Conservation (phyloP, 345 rosid genomes). For the Populus ilicifolia region DNA sequence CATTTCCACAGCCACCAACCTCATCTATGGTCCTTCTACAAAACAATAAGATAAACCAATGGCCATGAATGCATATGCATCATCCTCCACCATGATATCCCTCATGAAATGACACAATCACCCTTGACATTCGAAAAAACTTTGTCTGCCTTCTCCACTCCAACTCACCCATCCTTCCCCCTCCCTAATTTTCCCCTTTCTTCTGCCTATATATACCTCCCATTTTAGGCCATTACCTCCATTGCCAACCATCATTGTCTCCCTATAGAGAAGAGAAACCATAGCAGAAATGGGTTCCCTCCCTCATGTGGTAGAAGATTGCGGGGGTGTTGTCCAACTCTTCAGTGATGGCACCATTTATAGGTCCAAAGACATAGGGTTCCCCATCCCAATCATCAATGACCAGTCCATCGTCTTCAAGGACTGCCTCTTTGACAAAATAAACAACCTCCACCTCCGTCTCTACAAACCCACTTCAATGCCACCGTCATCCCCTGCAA, state of each 20-base stretch:
- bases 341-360: conserved; percentile 44
- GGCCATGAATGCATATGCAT: conserved; percentile 1
- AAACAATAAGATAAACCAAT: conserved; percentile 1
- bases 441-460: conserved; percentile 57
- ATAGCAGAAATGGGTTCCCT: conserved; percentile 20
- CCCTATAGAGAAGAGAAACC: background rate
- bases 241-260: background rate
- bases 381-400: conserved; percentile 24
- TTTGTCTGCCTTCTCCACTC: background rate
- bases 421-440: conserved; percentile 49
- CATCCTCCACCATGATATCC: background rate
- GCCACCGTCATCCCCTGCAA: background rate
- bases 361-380: conserved; percentile 35
- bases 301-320: conserved; percentile 32
- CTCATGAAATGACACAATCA: background rate
- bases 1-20: background rate
- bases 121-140: background rate
- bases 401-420: conserved; percentile 45
- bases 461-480: conserved; percentile 41
- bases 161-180: background rate
- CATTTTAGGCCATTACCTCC: background rate
- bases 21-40: background rate
- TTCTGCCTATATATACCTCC: background rate
- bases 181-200: background rate
- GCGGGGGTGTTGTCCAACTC: conserved; percentile 29